A percentile compares a stretch with the other conserved stretches of the same genome.
These are phyloP conservation scores for Pythium insidiosum DNA, from an alignment of 352 stramenopile genomes.

Conservation along the genomic window DNA sequence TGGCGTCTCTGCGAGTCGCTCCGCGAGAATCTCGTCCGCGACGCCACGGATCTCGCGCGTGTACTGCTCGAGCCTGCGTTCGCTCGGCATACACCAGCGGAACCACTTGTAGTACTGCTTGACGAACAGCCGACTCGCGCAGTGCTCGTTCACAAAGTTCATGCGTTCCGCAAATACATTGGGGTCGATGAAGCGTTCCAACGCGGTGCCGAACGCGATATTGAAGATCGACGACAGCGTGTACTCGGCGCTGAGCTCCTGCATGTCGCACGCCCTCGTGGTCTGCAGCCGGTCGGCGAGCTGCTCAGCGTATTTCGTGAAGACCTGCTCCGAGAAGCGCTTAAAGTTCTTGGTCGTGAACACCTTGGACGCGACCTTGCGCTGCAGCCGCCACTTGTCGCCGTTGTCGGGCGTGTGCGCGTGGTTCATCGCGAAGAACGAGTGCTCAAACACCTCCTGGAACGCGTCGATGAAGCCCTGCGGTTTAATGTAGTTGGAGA, in stretches of 20 bases:
- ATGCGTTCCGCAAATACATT: constrained; percentile 35
- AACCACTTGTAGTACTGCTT: constrained; percentile 62
- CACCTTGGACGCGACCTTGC: constrained; percentile 83
- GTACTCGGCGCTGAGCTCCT: constrained; percentile 38
- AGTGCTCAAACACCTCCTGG: constrained; percentile 54
- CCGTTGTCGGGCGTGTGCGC: constrained; percentile 38
- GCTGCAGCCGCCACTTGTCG: constrained; percentile 58
- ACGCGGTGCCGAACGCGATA: constrained; percentile 38
- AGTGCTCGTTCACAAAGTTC: constrained; percentile 46
- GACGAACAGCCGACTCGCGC: constrained; percentile 42
- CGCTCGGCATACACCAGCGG: constrained; percentile 50
- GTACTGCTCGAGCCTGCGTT: constrained; percentile 90
- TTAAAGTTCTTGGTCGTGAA: constrained; percentile 67
- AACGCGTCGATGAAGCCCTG: constrained; percentile 61
- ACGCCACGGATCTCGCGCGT: constrained; percentile 77
- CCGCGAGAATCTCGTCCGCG: constrained; percentile 36
- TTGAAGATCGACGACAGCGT: constrained; percentile 52
- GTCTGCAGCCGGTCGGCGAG: constrained; percentile 5
- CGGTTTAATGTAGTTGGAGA: constrained; percentile 69
- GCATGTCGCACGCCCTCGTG: constrained; percentile 31
- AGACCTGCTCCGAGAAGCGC: constrained; percentile 34
- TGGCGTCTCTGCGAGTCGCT: constrained; percentile 23
- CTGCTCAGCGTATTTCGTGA: constrained; percentile 28
- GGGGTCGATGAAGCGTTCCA: constrained; percentile 22
- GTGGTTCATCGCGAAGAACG: constrained; percentile 71